Conservation (phyloP, 139 green algal species). For the Chlorella sp. region DNA sequence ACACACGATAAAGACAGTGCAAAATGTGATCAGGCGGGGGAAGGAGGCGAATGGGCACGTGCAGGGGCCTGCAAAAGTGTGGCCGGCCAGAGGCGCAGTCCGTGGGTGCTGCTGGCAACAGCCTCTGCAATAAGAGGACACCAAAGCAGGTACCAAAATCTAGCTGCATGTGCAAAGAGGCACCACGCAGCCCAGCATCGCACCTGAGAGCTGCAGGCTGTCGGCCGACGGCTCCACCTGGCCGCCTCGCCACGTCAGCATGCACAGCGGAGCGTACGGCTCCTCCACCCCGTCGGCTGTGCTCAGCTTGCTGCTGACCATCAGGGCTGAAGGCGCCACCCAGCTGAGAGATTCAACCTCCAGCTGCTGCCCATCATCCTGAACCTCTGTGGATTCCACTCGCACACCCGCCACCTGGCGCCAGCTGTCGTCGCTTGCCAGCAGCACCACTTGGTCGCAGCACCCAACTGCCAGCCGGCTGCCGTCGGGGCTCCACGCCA, state of each 20-base stretch:
- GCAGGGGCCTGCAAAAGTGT: no score
- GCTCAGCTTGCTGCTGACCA: conserved; percentile 15
- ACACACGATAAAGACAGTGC: background rate
- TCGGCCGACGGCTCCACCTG: background rate
- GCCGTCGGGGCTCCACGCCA: conserved; percentile 44
- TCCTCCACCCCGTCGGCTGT: conserved; percentile 9
- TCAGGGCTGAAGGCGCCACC: background rate
- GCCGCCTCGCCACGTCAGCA: conserved; percentile 37
- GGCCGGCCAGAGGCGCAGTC: no score
- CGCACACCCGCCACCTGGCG: background rate
- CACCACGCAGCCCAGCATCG: background rate
- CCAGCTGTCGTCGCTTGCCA: conserved; percentile 4
- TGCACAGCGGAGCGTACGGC: conserved; percentile 22
- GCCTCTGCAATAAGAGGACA: no score
- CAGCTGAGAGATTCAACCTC: conserved; percentile 36
- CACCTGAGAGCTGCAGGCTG: conserved; percentile 21
- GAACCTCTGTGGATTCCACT: conserved; percentile 7
- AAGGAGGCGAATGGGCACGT: background rate
- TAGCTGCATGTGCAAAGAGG: background rate
- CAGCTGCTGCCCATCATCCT: conserved; percentile 4
- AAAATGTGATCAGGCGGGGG: background rate
- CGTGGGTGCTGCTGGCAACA: no score
- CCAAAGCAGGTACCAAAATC: no score
- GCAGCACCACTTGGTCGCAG: conserved; percentile 19
- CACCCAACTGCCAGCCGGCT: conserved; percentile 27